A percentile compares a stretch with the other conserved stretches of the same genome.
These are phyloP conservation scores for Pestalotiopsis sp. DNA, from an alignment of 2,329 filamentous ascomycete genomes.

Conservation along the genomic window DNA sequence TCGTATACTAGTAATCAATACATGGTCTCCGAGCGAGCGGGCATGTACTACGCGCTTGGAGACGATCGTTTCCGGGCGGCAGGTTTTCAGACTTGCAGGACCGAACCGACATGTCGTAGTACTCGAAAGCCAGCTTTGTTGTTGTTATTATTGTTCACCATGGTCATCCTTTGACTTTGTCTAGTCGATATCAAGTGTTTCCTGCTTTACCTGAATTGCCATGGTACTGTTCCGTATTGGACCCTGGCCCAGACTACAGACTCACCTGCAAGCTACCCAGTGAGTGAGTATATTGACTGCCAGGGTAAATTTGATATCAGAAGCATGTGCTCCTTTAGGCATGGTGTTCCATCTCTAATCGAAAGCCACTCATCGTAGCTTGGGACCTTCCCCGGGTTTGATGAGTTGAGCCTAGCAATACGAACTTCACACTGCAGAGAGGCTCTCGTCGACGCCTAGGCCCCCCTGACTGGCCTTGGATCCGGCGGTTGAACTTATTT, in stretches of 20 bases:
- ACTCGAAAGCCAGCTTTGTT: background rate
- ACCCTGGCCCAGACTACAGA: background rate
- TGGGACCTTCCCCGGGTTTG: background rate
- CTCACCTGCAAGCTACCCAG: background rate
- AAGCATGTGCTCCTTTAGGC: background rate
- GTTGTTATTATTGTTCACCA: background rate
- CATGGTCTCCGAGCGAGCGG: background rate
- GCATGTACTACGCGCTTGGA: background rate
- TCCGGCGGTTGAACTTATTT: background rate
- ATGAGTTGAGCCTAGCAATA: slow-evolving; percentile 1
- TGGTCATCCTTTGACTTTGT: background rate
- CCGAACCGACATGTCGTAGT: background rate
- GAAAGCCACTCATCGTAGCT: background rate
- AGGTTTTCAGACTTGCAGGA: background rate
- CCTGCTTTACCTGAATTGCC: background rate
- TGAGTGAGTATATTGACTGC: background rate
- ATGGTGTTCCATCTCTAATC: background rate
- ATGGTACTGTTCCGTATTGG: background rate
- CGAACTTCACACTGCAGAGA: background rate
- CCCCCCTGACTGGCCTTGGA: background rate
- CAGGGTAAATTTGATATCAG: background rate
- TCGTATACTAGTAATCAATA: background rate
- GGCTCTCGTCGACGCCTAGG: background rate
- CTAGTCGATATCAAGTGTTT: background rate
- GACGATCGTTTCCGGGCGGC: background rate